Evolutionary conservation across 208 protist species (phyloP).

Genomic region (Plasmodiophora brassicae): DNA sequence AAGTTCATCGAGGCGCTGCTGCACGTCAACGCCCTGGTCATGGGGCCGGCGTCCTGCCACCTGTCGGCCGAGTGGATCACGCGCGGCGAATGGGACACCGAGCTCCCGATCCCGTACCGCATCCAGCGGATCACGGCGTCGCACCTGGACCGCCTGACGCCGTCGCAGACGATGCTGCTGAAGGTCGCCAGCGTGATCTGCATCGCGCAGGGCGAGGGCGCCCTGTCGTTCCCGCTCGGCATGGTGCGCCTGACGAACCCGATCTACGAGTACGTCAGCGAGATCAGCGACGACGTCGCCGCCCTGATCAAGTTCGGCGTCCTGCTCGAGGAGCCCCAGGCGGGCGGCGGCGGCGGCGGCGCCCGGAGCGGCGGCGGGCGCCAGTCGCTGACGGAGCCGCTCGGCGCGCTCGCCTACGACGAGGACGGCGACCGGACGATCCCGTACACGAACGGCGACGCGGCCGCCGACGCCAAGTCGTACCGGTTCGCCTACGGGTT

Average conservation of each 20-base stretch:
- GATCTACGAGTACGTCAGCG: background rate
- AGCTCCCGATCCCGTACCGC: slow-evolving; percentile 6
- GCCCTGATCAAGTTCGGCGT: slow-evolving; percentile 4
- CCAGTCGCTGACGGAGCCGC: background rate
- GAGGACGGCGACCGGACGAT: background rate
- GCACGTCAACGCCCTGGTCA: slow-evolving; percentile 6
- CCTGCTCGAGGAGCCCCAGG: background rate
- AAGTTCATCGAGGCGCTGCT: slow-evolving; percentile 20
- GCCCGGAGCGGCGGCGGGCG: background rate
- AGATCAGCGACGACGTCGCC: background rate
- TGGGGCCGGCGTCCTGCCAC: background rate
- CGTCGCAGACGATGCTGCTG: slow-evolving; percentile 13
- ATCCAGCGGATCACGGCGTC: slow-evolving; percentile 23
- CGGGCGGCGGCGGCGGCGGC: background rate
- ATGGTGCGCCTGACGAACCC: slow-evolving; percentile 31
- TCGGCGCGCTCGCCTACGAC: background rate
- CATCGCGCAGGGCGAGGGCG: slow-evolving; percentile 28
- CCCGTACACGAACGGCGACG: background rate
- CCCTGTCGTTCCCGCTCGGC: background rate
- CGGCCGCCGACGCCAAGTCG: background rate
- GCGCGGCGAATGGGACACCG: slow-evolving; percentile 5
- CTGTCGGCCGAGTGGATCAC: background rate
- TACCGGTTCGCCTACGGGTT: slow-evolving; percentile 18
- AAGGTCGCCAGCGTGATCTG: background rate
- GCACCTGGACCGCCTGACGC: slow-evolving; percentile 11